These are phyloP conservation scores for Mycocentrospora acerina DNA, from an alignment of 2,329 filamentous ascomycete genomes.

Conservation along the genomic window DNA sequence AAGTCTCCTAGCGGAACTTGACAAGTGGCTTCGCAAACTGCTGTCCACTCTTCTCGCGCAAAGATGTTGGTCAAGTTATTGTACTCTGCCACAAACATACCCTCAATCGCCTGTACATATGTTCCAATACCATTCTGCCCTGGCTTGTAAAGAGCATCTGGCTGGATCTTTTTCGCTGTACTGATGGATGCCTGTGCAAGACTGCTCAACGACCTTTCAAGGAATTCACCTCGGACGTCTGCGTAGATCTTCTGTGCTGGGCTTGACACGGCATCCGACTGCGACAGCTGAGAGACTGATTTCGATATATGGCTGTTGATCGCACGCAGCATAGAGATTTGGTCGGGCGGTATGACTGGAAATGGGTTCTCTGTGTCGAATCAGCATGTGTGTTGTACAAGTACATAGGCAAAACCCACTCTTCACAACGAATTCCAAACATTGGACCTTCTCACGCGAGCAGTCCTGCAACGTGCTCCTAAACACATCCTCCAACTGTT, in stretches of 20 bases:
- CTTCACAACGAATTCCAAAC: conserved; percentile 90
- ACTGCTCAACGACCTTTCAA: conserved; percentile 80
- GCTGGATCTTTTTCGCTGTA: conserved; percentile 71
- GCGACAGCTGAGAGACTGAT: conserved; percentile 53
- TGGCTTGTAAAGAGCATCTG: conserved; percentile 80
- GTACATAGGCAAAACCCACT: conserved; percentile 51
- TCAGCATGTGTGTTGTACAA: conserved; percentile 7
- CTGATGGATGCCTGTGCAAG: conserved; percentile 79
- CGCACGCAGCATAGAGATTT: conserved; percentile 72
- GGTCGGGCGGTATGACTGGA: conserved; percentile 75
- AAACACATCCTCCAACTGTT: conserved; percentile 82
- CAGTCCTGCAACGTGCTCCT: conserved; percentile 77
- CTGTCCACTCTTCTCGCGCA: conserved; percentile 77
- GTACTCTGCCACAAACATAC: conserved; percentile 83
- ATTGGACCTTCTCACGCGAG: conserved; percentile 73
- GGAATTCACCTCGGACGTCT: conserved; percentile 81
- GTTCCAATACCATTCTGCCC: conserved; percentile 90
- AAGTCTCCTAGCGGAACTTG: conserved; percentile 78
- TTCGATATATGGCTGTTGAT: conserved; percentile 75
- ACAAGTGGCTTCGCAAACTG: conserved; percentile 77
- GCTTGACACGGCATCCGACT: conserved; percentile 57
- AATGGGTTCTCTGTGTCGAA: conserved; percentile 63
- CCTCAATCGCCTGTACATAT: conserved; percentile 85
- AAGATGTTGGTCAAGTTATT: conserved; percentile 90
- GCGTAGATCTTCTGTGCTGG: conserved; percentile 81